phyloP scores from a whole-genome alignment of 768 basidiomycete species.

The Cystobasidiopsis lactophilus region DNA sequence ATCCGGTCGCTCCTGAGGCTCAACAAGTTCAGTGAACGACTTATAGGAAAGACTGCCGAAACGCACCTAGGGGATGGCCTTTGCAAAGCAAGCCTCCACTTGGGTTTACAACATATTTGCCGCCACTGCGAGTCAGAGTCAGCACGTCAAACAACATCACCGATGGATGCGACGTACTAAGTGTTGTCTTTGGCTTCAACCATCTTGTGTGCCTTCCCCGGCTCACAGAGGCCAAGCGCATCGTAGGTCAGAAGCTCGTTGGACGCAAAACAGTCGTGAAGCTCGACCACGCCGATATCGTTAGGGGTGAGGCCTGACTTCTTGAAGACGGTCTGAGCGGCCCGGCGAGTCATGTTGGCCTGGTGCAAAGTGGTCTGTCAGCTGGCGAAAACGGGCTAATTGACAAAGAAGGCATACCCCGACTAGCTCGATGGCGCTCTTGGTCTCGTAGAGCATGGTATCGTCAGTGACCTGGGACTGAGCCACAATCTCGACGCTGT shows the following conservation, averaged over 20 bases:
- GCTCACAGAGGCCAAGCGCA: constrained; percentile 47
- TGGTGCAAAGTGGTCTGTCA: not conserved
- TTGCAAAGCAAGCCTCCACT: constrained; percentile 74
- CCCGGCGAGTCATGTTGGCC: constrained; percentile 41
- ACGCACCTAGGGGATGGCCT: constrained; percentile 38
- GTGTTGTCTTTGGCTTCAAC: constrained; percentile 61
- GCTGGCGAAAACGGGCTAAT: not conserved
- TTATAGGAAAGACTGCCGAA: not conserved
- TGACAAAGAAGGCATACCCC: constrained; percentile 24
- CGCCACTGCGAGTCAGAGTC: constrained; percentile 33
- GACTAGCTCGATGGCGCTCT: constrained; percentile 56
- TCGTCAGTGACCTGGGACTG: constrained; percentile 44
- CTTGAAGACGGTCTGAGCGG: constrained; percentile 45
- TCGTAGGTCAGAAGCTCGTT: constrained; percentile 72
- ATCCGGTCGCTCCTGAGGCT: constrained; percentile 12
- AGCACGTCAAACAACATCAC: constrained; percentile 73
- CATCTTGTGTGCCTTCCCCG: constrained; percentile 46
- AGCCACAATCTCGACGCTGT: constrained; percentile 24
- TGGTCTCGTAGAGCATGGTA: constrained; percentile 40
- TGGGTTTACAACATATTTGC: constrained; percentile 65
- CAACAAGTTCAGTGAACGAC: not conserved
- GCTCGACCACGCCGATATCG: constrained; percentile 59
- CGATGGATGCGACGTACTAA: constrained; percentile 52
- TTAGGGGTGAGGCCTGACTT: constrained; percentile 53
- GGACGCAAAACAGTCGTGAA: constrained; percentile 67